phyloP scores from a whole-genome alignment of 495 filamentous ascomycete genomes.

The Aspergillus baeticus region DNA sequence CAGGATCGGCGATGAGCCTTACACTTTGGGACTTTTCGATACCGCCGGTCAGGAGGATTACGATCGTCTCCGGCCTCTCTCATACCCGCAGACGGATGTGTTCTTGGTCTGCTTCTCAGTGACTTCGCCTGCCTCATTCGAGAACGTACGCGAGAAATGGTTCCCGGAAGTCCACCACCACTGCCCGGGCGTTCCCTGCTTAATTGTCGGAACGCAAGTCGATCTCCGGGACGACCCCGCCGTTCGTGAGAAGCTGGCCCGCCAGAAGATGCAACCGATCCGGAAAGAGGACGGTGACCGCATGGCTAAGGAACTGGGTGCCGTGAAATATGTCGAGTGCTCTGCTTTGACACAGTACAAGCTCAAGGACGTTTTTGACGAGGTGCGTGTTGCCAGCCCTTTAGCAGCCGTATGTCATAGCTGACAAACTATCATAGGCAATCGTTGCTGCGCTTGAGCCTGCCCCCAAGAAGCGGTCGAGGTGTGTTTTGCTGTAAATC shows the following conservation, averaged over 20 bases:
- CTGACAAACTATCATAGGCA: conserved; percentile 50
- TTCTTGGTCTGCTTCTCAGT: conserved; percentile 99
- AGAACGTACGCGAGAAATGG: conserved; percentile 99
- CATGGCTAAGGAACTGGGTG: conserved; percentile 94
- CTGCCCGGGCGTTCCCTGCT: conserved; percentile 94
- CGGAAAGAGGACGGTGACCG: conserved; percentile 87
- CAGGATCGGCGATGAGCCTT: conserved; percentile 99
- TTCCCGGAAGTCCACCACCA: conserved; percentile 98
- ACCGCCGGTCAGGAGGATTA: conserved; percentile 99
- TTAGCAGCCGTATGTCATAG: not conserved
- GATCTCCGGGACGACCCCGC: conserved; percentile 91
- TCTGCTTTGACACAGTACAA: conserved; percentile 97
- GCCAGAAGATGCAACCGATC: conserved; percentile 93
- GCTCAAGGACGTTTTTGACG: conserved; percentile 98
- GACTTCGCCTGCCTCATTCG: conserved; percentile 97
- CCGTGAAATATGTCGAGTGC: conserved; percentile 98
- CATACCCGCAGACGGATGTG: conserved; percentile 97
- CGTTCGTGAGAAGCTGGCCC: conserved; percentile 86
- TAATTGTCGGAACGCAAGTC: conserved; percentile 97
- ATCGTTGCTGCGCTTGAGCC: conserved; percentile 89
- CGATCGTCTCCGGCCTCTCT: conserved; percentile 91
- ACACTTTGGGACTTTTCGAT: conserved; percentile 96
- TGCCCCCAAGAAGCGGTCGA: conserved; percentile 67
- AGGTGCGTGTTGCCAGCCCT: conserved; percentile 59
- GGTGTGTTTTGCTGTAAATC: conserved; percentile 44